Evolutionary conservation across 2,329 filamentous ascomycete species (phyloP).

Genomic region (Penicillium verrucosum): DNA sequence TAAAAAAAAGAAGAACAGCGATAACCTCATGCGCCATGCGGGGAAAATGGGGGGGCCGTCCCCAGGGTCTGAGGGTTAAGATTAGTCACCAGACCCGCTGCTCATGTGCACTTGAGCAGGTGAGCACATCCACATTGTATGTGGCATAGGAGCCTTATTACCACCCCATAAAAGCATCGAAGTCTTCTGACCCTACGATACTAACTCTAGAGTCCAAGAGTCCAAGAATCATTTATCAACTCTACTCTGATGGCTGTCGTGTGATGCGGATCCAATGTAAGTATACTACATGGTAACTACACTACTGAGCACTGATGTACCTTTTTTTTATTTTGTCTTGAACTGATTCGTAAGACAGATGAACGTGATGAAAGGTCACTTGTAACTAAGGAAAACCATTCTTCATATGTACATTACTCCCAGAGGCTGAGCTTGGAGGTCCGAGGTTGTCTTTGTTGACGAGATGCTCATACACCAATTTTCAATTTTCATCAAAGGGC

Average conservation of each 20-base stretch:
- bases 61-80: neutral
- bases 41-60: neutral
- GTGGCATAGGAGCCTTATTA: neutral
- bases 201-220: neutral
- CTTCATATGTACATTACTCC: slow-evolving; percentile 1
- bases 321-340: neutral
- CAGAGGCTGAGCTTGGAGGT: neutral
- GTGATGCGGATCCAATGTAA: slow-evolving; percentile 5
- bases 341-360: neutral
- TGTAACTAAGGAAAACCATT: neutral
- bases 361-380: neutral
- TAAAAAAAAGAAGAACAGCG: neutral
- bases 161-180: neutral
- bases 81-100: slow-evolving; percentile 8
- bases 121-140: neutral
- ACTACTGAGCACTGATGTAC: neutral
- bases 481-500: slow-evolving; percentile 10
- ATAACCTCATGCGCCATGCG: slow-evolving; percentile 8
- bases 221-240: neutral
- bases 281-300: neutral
- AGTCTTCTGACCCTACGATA: neutral
- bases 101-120: neutral
- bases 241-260: slow-evolving; percentile 4
- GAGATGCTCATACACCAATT: neutral
- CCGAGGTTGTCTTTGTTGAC: neutral